Base-by-base conservation (phyloP, 768 basidiomycete genomes). In the Amanita fuliginea region DNA sequence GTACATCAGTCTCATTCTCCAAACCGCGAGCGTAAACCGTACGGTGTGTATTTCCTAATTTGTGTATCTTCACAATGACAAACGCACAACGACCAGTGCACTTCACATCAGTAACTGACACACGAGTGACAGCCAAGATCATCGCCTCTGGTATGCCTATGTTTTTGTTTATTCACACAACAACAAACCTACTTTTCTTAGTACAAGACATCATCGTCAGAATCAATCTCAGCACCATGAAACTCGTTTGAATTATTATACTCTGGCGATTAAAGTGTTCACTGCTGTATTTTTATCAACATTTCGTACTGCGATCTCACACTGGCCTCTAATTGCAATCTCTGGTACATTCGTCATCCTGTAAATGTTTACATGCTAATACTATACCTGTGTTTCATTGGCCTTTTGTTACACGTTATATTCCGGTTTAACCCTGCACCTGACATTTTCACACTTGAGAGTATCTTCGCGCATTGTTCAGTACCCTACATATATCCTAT, bases 61-160 rank as follows among this genome's bases (percentile, higher is more conserved):
- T 26, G 10, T n/a, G n/a, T 26, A 6, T 11, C 22, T n/a, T 8
- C n/a, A n/a, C 10, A 14, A 37, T 51, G 41, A 32, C 42, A 45
- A 14, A 44, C 53, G 36, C 50, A 42, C 36, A 39, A 10, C 37
- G 39, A 32, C 16, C 54, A 90, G 87, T 86, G 47, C 86, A 90
- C 63, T 70, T 81, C 50, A 90, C 87, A 8, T 76, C 84, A 46
- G 87, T 90, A 43, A 87, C 81, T n/a, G 86, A 90, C 65, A 87
- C 83, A 51, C 73, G 75, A 60, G 70, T 73, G 55, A 90, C 87
- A 33, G 71, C 75, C 34, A 81, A 74, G 13, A 88, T 90, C 58
- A 89, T 90, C 56, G 67, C 78, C 30, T 76, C 74, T 53, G 86
- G 86, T 87, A 56, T 51, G 78, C 35, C 35, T n/a, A 64, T 30